Conservation (phyloP, 208 protist genomes). For the Trypanosoma vivax region DNA sequence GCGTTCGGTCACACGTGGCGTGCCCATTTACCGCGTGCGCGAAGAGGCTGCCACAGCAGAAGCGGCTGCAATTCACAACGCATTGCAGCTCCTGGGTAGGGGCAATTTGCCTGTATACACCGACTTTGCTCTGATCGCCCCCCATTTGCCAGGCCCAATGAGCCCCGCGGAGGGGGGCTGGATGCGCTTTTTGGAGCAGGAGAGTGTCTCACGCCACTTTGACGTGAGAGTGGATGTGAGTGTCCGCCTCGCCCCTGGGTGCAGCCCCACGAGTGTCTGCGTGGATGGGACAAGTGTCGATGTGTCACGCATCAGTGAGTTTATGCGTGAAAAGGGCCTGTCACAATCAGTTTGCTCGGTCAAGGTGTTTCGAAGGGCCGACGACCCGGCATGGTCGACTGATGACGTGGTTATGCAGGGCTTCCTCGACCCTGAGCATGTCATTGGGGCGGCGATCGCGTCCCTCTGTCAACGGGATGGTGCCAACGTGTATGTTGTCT, state of each 20-base stretch:
- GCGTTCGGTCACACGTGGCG: slow-evolving; percentile 49
- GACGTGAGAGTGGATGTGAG: slow-evolving; percentile 30
- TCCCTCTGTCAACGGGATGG: not conserved
- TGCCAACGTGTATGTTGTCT: slow-evolving; percentile 15
- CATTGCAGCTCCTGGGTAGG: slow-evolving; percentile 39
- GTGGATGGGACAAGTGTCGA: slow-evolving; percentile 40
- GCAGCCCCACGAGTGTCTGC: slow-evolving; percentile 11
- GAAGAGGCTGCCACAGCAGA: slow-evolving; percentile 4
- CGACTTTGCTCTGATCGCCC: slow-evolving; percentile 27
- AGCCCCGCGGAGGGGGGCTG: slow-evolving; percentile 18
- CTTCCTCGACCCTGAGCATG: slow-evolving; percentile 23
- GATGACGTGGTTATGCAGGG: slow-evolving; percentile 19
- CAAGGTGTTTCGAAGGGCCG: slow-evolving; percentile 15
- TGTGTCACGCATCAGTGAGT: slow-evolving; percentile 5
- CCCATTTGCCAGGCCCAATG: slow-evolving; percentile 28
- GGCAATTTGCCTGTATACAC: slow-evolving; percentile 60
- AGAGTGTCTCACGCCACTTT: slow-evolving; percentile 23
- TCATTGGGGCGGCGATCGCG: slow-evolving; percentile 20
- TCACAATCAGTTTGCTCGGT: slow-evolving; percentile 5
- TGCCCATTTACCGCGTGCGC: slow-evolving; percentile 26
- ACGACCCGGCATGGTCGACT: slow-evolving; percentile 6
- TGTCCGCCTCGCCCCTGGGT: slow-evolving; percentile 22
- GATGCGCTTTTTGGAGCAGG: slow-evolving; percentile 13
- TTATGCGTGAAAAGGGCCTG: slow-evolving; percentile 18
- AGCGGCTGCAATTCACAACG: slow-evolving; percentile 17